These are phyloP conservation scores for Dioscorea cayenensis DNA, from an alignment of 116 monocot species.

Conservation along the genomic window DNA sequence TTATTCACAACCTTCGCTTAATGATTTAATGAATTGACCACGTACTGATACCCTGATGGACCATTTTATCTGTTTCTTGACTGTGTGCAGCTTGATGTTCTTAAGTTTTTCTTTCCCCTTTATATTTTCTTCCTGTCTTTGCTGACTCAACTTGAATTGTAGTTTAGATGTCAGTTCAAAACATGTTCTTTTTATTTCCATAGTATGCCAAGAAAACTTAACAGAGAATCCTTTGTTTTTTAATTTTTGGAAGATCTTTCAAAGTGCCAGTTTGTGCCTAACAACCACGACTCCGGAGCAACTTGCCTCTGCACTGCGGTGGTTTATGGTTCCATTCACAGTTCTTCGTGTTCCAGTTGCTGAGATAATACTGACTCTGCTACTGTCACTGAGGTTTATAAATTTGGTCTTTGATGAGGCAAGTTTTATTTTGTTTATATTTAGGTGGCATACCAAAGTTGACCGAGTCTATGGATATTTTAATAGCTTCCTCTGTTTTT, in stretches of 20 bases:
- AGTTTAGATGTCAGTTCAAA: not conserved
- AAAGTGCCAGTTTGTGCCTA: constrained; percentile 96
- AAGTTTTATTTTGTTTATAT: constrained; percentile 15
- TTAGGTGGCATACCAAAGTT: not conserved
- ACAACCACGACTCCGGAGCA: constrained; percentile 94
- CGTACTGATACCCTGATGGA: too few species aligned
- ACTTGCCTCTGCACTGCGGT: constrained; percentile 80
- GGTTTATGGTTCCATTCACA: constrained; percentile 83
- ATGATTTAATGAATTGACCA: too few species aligned
- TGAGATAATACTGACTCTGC: constrained; percentile 86
- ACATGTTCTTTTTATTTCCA: not conserved
- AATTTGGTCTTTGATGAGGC: constrained; percentile 96
- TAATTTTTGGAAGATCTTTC: constrained; percentile 55
- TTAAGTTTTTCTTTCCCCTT: not conserved
- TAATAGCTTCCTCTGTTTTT: not conserved
- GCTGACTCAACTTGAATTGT: not conserved
- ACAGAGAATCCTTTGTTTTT: not conserved
- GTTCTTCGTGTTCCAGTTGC: constrained; percentile 68
- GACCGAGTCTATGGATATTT: not conserved
- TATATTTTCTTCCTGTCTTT: not conserved
- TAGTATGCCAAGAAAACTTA: too few species aligned
- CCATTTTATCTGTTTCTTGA: too few species aligned
- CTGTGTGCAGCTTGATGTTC: too few species aligned
- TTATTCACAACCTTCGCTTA: too few species aligned
- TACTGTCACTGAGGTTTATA: constrained; percentile 96